A percentile compares a stretch with the other conserved stretches of the same genome.
Conservation (phyloP, 2,329 filamentous ascomycete species). For the Paracoccidioides brasiliensis region DNA sequence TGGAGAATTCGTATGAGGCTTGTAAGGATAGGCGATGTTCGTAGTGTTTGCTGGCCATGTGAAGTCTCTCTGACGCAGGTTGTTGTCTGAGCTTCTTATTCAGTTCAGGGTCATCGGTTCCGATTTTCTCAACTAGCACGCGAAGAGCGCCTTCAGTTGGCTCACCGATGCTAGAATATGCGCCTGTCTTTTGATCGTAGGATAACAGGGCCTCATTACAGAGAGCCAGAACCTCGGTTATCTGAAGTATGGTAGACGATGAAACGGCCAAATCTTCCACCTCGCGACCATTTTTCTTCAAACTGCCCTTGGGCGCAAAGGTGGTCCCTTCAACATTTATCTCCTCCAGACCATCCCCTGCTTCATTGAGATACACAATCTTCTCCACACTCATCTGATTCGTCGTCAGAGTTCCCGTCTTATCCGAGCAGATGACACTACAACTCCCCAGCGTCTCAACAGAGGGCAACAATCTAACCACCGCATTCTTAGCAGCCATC, state of each 20-base stretch:
- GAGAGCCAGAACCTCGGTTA: conserved; percentile 56
- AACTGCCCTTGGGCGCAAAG: conserved; percentile 68
- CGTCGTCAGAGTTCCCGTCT: conserved; percentile 93
- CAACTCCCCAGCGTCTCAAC: conserved; percentile 97
- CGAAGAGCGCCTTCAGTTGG: conserved; percentile 89
- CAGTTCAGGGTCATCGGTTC: conserved; percentile 54
- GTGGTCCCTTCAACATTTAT: conserved; percentile 86
- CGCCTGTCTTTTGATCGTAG: conserved; percentile 62
- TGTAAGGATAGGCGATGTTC: conserved; percentile 62
- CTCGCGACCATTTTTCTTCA: conserved; percentile 55
- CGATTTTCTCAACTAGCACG: conserved; percentile 86
- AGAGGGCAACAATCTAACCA: conserved; percentile 88
- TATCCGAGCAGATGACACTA: conserved; percentile 98
- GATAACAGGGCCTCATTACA: conserved; percentile 83
- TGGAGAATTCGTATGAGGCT: conserved; percentile 90
- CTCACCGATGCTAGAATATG: conserved; percentile 77
- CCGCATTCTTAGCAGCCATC: conserved; percentile 97
- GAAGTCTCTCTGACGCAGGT: conserved; percentile 49
- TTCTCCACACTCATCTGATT: conserved; percentile 99
- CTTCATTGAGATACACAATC: conserved; percentile 66
- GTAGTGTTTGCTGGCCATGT: conserved; percentile 74
- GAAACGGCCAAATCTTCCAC: conserved; percentile 55
- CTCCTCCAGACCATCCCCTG: conserved; percentile 65
- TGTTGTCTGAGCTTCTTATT: conserved; percentile 41
- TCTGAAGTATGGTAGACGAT: conserved; percentile 67